A percentile compares a stretch with the other conserved stretches of the same genome.
phyloP scores from a whole-genome alignment of 169 alveolate species.

The Eimeria necatrix region DNA sequence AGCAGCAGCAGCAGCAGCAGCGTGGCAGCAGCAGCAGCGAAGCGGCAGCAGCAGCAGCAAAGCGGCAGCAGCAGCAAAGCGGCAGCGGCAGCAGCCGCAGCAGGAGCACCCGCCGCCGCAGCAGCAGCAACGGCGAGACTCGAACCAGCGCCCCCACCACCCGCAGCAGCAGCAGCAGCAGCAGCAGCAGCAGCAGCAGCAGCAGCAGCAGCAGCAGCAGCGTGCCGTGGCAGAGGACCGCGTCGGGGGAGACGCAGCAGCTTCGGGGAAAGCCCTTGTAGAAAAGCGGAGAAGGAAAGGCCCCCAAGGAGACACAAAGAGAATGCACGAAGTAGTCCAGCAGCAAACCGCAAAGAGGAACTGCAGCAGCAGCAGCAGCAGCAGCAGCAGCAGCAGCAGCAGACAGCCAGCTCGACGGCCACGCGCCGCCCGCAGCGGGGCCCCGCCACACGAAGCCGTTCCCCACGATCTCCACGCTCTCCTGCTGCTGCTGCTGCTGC shows the following conservation, averaged over 20 bases:
- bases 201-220: neutral
- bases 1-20: neutral
- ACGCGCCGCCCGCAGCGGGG: neutral
- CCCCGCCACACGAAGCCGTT: constrained; percentile 38
- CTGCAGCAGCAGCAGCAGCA: neutral
- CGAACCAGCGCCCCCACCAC: too few relatives aligned
- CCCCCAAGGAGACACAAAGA: neutral
- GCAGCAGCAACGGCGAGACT: too few relatives aligned
- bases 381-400: constrained; percentile 9
- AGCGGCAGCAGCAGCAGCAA: too few relatives aligned
- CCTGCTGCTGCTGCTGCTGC: constrained; percentile 45
- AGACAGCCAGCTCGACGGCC: neutral
- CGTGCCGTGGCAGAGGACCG: constrained; percentile 15
- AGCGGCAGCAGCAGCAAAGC: too few relatives aligned
- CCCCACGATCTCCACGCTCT: neutral
- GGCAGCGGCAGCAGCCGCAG: too few relatives aligned
- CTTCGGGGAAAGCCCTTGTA: constrained; percentile 3
- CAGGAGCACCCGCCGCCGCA: too few relatives aligned
- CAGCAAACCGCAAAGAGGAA: constrained; percentile 4
- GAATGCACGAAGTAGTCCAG: neutral
- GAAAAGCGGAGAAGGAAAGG: neutral
- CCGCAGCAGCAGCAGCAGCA: too few relatives aligned
- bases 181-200: too few relatives aligned
- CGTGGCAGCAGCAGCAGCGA: too few relatives aligned
- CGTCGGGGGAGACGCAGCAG: constrained; percentile 19